Evolutionary conservation across 2,329 filamentous ascomycete genomes (phyloP).

Genomic region (Aspergillus spinulosporus): DNA sequence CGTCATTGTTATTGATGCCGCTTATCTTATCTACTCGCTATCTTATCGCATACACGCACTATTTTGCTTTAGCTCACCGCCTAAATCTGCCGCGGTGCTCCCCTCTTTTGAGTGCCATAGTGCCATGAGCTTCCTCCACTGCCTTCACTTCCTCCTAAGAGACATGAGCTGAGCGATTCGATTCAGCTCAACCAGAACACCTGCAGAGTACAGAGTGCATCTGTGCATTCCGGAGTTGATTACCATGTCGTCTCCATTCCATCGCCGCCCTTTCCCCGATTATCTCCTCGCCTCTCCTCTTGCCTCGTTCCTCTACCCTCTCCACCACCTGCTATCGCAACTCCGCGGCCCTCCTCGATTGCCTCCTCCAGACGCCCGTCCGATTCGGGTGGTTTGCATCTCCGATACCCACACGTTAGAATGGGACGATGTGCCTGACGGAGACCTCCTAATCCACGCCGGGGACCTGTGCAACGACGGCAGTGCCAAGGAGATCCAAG

Average conservation of each 20-base stretch:
- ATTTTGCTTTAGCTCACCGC: too few species aligned
- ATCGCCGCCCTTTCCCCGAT: constrained; percentile 57
- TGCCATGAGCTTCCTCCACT: too few species aligned
- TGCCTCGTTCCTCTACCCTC: constrained; percentile 59
- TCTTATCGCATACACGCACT: too few species aligned
- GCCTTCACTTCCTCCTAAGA: too few species aligned
- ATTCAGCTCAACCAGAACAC: too few species aligned
- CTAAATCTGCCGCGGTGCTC: too few species aligned
- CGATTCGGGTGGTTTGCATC: constrained; percentile 79
- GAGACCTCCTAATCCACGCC: constrained; percentile 85
- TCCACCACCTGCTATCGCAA: constrained; percentile 65
- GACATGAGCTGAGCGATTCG: too few species aligned
- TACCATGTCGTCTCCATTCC: constrained; percentile 46
- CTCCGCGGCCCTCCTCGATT: constrained; percentile 67
- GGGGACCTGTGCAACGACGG: constrained; percentile 80
- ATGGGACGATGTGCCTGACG: constrained; percentile 56
- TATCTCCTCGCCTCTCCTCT: constrained; percentile 69
- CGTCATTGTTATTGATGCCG: too few species aligned
- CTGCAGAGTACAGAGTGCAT: too few species aligned
- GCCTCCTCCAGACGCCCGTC: constrained; percentile 53
- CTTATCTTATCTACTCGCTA: too few species aligned
- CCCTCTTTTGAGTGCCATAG: too few species aligned
- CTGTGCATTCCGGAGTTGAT: background rate
- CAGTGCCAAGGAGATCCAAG: constrained; percentile 70
- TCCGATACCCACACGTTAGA: constrained; percentile 81